Conservation (phyloP, 257 asterid genomes). For the Plectranthus barbatus region DNA sequence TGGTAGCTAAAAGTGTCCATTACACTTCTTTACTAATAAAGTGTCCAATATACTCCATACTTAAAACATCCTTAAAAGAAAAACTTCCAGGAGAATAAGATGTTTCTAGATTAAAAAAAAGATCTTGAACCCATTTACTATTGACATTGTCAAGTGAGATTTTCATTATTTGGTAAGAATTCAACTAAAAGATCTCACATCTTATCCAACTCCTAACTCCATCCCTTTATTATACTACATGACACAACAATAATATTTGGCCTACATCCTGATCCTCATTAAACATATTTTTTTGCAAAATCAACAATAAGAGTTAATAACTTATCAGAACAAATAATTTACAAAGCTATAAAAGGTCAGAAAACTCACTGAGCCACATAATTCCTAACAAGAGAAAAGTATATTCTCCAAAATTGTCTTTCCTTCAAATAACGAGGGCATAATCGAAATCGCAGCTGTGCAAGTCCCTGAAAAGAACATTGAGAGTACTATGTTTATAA, state of each 20-base stretch:
- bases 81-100: not conserved
- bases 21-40: not conserved
- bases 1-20: not conserved
- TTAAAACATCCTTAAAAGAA: not conserved
- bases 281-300: not conserved
- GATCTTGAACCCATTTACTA: not conserved
- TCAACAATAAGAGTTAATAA: not conserved
- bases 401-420: constrained; percentile 78
- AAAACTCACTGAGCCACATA: constrained; percentile 68
- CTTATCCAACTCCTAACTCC: constrained; percentile 1
- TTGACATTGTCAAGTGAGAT: not conserved
- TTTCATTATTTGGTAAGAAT: not conserved
- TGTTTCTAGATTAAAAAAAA: not conserved
- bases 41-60: not conserved
- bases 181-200: not conserved
- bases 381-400: constrained; percentile 62
- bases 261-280: not conserved
- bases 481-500: constrained; percentile 13
- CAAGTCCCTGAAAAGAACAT: constrained; percentile 58
- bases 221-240: not conserved
- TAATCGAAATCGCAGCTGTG: constrained; percentile 67
- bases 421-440: constrained; percentile 86
- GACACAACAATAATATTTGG: not conserved
- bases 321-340: constrained; percentile 14
- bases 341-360: constrained; percentile 5